phyloP scores from a whole-genome alignment of 1,284 basidiomycete genomes.

The Naganishia sp. region DNA sequence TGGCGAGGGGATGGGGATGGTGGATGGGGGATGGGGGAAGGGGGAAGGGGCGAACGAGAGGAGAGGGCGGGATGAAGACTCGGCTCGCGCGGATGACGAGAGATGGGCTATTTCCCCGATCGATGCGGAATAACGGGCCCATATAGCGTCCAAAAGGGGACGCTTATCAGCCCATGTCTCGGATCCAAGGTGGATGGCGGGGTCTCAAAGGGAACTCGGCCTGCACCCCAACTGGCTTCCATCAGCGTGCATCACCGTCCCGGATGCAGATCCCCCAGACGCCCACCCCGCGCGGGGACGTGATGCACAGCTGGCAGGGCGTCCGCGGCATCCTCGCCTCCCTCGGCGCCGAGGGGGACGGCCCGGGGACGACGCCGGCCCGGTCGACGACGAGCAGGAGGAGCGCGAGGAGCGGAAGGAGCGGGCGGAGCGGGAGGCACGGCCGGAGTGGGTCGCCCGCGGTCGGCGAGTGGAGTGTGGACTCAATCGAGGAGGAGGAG shows the following conservation, averaged over 20 bases:
- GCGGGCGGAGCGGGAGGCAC: not conserved
- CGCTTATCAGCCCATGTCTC: too few relatives aligned
- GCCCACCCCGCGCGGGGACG: not conserved
- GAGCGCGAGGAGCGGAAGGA: not conserved
- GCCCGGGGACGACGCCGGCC: not conserved
- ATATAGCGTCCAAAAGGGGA: too few relatives aligned
- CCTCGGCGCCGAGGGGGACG: not conserved
- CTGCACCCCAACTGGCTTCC: too few relatives aligned
- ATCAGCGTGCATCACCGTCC: too few relatives aligned
- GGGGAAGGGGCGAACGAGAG: not conserved
- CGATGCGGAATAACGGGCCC: too few relatives aligned
- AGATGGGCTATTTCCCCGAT: too few relatives aligned
- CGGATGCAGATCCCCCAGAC: not conserved
- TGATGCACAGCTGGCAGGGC: conserved; percentile 23
- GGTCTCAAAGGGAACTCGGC: too few relatives aligned
- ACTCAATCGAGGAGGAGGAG: not conserved
- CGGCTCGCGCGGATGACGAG: too few relatives aligned
- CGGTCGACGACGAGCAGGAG: not conserved
- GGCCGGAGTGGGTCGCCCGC: conserved; percentile 7
- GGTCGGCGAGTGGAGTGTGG: conserved; percentile 8
- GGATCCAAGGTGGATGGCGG: too few relatives aligned
- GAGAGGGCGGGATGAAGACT: not conserved
- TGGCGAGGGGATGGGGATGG: conserved; percentile 1
- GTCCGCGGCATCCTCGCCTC: conserved; percentile 7
- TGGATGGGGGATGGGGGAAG: too few relatives aligned